A percentile compares a stretch with the other conserved stretches of the same genome.
Evolutionary conservation across 2,329 filamentous ascomycete species (phyloP).

Genomic region (Colletotrichum eleusines): DNA sequence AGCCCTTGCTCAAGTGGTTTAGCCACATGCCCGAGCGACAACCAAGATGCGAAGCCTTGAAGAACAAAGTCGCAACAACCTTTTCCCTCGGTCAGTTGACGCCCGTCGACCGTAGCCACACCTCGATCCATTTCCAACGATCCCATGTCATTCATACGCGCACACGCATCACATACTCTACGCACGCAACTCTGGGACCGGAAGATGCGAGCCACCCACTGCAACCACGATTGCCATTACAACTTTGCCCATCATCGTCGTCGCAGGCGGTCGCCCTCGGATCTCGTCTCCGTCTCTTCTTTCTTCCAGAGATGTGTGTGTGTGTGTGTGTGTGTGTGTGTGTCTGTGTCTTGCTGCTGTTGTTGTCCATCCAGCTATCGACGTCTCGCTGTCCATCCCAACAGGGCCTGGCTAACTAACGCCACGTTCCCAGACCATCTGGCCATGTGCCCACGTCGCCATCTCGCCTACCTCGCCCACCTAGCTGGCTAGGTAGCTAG

Average conservation of each 20-base stretch:
- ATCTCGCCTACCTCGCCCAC: not conserved
- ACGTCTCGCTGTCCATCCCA: not conserved
- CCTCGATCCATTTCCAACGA: not conserved
- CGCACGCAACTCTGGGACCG: not conserved
- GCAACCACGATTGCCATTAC: not conserved
- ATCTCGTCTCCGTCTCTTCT: not conserved
- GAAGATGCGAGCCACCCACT: not conserved
- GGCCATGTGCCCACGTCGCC: not conserved
- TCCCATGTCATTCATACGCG: slow-evolving; percentile 1
- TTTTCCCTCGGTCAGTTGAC: not conserved
- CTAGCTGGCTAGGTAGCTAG: too few species aligned
- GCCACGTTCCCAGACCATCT: slow-evolving; percentile 2
- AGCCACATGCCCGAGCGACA: too few species aligned
- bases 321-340: not conserved
- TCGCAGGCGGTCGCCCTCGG: not conserved
- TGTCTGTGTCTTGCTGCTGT: too few species aligned
- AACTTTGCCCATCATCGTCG: slow-evolving; percentile 7
- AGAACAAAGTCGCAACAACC: not conserved
- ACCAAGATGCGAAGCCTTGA: not conserved
- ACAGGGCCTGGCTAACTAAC: slow-evolving; percentile 4
- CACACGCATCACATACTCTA: not conserved
- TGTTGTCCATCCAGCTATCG: not conserved
- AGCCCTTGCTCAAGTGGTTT: not conserved
- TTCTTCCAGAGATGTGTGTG: not conserved
- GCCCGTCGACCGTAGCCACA: not conserved